Evolutionary conservation across 192 early-diverging fungal species (phyloP), one percentile per base, ranked within the genome.

Genomic region (Gigaspora rosea): DNA sequence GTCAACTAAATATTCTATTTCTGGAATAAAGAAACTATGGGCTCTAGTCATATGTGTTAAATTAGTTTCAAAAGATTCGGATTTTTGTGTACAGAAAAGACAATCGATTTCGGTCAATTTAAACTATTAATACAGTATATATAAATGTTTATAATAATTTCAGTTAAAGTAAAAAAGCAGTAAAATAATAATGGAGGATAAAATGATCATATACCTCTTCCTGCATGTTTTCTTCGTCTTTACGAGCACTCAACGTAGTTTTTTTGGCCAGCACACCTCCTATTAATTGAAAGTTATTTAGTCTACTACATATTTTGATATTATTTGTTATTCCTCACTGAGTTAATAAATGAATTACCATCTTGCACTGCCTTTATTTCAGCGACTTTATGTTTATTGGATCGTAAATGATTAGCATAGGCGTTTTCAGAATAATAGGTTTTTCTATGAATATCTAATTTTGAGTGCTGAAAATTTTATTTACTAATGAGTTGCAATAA

Each of bases 21-120:
- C 96, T 27, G 98, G 98, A 78, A 99, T 93, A 76, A 98, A 99
- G 80, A 99, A 94, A 80, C 91, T 91, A 83, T 99, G 98, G 35
- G 82, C 86, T 61, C 80, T 82, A 16, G 94, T 89, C 98, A 99
- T 99, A 84, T 99, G 98, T 33, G 88, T 86, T 80, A 99, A 83
- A 80, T 95, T 96, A 71, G 80, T 81, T 48, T 92, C 90, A 76
- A 92, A 93, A 32, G 86, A 82, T 13, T 81, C 84, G 0, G 88
- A 82, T 79, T 82, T 84, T 78, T 91, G 86, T 20, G 86, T 77
- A 85, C 98, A 99, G 87, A 99, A 99, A 57, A 99, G 86, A 86
- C 98, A 99, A 80, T 98, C 96, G 0, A 70, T 51, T 3, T 87
- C 86, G 15, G 88, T 82, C 3, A 99, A 86, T 68, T 91, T 88